Conservation (phyloP, 345 rosid species). For the Populus nigra region DNA sequence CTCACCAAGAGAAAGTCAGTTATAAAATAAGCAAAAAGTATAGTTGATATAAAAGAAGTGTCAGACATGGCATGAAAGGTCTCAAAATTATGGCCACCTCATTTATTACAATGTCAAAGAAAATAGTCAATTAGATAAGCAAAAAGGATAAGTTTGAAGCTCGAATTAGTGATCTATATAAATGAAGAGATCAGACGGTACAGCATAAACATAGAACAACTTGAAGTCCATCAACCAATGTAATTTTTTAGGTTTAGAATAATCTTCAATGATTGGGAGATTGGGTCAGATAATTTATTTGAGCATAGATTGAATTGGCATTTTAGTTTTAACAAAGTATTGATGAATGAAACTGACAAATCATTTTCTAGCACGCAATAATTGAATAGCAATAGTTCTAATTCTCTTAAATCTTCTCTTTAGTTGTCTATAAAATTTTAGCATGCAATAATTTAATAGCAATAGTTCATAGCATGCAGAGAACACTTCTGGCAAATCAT, state of each 20-base stretch:
- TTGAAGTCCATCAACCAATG: background rate
- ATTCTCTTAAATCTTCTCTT: background rate
- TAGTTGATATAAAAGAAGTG: background rate
- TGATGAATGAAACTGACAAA: background rate
- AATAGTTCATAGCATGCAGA: slow-evolving; percentile 1
- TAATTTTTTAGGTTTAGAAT: background rate
- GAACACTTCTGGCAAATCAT: background rate
- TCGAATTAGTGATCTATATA: background rate
- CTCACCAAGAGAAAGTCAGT: background rate
- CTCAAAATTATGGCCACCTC: background rate
- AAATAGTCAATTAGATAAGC: background rate
- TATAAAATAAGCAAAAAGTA: background rate
- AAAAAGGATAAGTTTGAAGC: background rate
- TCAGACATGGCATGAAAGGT: background rate
- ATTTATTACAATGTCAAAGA: background rate
- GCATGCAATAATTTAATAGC: background rate
- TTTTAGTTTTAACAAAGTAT: background rate
- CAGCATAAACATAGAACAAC: background rate
- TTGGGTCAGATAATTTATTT: background rate
- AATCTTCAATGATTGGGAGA: background rate
- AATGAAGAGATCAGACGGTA: background rate
- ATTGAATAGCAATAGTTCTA: background rate
- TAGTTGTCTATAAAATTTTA: background rate
- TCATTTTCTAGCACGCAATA: background rate
- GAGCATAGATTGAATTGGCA: background rate